These are phyloP conservation scores for Boechera stricta DNA, from an alignment of 345 rosid species.

Conservation along the genomic window DNA sequence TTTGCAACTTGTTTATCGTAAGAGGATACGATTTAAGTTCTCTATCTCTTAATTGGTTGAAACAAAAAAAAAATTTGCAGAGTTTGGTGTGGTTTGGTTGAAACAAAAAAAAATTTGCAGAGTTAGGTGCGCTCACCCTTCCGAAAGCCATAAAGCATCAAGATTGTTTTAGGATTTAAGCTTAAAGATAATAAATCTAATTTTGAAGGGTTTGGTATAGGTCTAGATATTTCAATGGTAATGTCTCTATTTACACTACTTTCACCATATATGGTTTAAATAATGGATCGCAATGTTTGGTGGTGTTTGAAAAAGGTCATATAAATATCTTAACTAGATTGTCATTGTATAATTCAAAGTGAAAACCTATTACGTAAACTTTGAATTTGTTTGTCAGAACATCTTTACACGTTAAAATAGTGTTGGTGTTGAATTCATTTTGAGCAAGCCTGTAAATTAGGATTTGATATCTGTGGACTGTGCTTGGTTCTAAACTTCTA, in stretches of 20 bases:
- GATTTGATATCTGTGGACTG: not conserved
- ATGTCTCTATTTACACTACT: not conserved
- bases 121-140: not conserved
- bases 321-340: not conserved
- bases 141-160: conserved; percentile 1
- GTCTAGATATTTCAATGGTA: conserved; percentile 24
- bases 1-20: conserved; percentile 4
- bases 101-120: not conserved
- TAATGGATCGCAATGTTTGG: conserved; percentile 1
- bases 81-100: not conserved
- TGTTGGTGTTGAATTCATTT: not conserved
- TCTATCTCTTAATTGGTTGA: not conserved
- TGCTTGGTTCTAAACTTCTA: not conserved
- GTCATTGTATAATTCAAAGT: conserved; percentile 1
- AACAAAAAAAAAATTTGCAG: not conserved
- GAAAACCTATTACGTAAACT: conserved; percentile 23
- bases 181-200: conserved; percentile 14
- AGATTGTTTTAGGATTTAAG: conserved; percentile 1
- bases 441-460: conserved; percentile 4
- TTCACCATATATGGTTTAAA: conserved; percentile 10
- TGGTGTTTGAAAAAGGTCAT: conserved; percentile 11
- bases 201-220: conserved; percentile 5
- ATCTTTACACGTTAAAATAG: conserved; percentile 5
- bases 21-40: conserved; percentile 13
- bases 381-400: not conserved